Base-by-base conservation (phyloP, 2,329 filamentous ascomycete genomes). In the Ophiosphaerella narmari region DNA sequence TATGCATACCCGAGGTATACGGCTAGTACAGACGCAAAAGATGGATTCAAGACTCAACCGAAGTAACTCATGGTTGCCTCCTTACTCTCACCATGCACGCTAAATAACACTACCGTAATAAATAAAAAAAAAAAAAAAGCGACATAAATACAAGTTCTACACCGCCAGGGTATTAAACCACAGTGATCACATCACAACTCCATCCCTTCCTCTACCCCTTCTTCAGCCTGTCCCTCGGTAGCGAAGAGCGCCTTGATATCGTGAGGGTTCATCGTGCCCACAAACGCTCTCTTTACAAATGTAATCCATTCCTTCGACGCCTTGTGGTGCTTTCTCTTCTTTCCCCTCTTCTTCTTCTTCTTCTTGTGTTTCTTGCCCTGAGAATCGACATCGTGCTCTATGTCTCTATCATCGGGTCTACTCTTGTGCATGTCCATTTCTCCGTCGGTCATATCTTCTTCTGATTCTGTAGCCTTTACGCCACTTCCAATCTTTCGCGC, bases 221-320 rank as follows among this genome's bases (percentile, higher is more conserved):
- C 56, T 34, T 37, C 33, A 12, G 11, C 29, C 7, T 12, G 7
- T 37, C 18, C 41, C 5, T 26, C 21, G 14, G 45, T 24, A 11
- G 39, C 37, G 35, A 69, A 75, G 16, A 69, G 24, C 34, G 81
- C 70, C 49, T 76, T 67, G 13, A 95, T 78, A 35, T 93, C 85
- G 42, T 87, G 80, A 46, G 83, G 76, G 43, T 84, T 80, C 62
- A 89, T 75, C 3, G 87, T 91, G 34, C 86, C 83, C 18, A 96
- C 89, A 75, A 94, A 96, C 1, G 91, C 91, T 48, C 90, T 85
- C 51, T 78, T 74, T 24, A 95, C 76, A 69, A 96, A 96, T 42
- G 87, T 84, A 52, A 86, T 79, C 91, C 91, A 96, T 5, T 85
- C 78, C 69, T 87, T 85, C 68, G 88, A 87, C 18, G 67, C 69